Base-by-base conservation (phyloP, 148 eudicot genomes). In the Chenopodium formosanum region DNA sequence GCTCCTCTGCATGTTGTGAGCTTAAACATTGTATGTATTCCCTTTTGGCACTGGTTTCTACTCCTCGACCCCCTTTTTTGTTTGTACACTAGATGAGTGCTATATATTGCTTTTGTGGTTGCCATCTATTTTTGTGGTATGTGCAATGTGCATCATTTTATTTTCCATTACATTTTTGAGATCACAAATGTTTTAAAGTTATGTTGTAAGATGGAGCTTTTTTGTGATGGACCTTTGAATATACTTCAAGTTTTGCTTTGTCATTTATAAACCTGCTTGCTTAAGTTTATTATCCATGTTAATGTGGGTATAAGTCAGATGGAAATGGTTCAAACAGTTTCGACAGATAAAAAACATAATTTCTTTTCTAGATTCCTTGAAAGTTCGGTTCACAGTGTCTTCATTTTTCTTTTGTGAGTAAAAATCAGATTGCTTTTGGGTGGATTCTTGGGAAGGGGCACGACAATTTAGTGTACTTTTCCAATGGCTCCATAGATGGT, bases 1-100 rank as follows among this genome's bases (percentile, higher is more conserved):
- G 94, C 83, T 81, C 99, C 99, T 74, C 95, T 96, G 70, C 89
- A 96, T 92, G 99, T 94, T 70, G 98, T 96, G 85, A 96, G 99
- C 95, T 84, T 96, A 84, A 96, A 96, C 81, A 94, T 94, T 83
- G 99, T 94, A 91, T 29, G 97, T 88, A 63, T 68, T 69, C 58
- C 34, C 44, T 52, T 68, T 80, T 74, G 22, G 58, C 66, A 46
- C 5, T n/a, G 60, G 19, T 71, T 64, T 72, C 75, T 34, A 67
- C 67, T 70, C 56, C 5, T 71, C 14, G 63, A 70, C 65, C 23
- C 74, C 46, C 16, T 52, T 52, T 58, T 11, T 77, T 79, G 73
- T 70, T 0, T 83, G 14, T 66, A 53, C 29, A 56, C 48, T 84
- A 12, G 22, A 69, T 69, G 66, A 75, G 20, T 73, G 52, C 32